phyloP scores from a whole-genome alignment of 495 filamentous ascomycete genomes.

The Lichina pygmaea region DNA sequence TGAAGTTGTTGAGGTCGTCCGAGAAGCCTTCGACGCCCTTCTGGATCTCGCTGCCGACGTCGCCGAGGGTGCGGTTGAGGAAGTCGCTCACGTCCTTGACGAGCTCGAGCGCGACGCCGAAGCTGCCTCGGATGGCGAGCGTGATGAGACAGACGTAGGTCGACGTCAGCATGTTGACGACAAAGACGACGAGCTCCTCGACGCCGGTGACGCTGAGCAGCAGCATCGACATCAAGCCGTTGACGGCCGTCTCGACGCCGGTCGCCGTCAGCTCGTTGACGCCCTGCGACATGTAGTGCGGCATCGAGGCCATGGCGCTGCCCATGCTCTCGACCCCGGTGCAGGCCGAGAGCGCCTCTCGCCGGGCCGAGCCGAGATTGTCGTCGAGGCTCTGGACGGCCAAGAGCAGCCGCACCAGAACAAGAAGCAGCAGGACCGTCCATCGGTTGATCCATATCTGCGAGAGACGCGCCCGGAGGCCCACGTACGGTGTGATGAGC shows the following conservation, averaged over 20 bases:
- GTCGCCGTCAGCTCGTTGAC: conserved; percentile 64
- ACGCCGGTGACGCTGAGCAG: conserved; percentile 54
- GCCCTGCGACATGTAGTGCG: conserved; percentile 67
- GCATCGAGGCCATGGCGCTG: conserved; percentile 92
- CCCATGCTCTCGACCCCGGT: conserved; percentile 81
- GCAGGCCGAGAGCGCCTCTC: conserved; percentile 65
- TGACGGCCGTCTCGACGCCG: conserved; percentile 50
- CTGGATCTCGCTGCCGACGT: conserved; percentile 33
- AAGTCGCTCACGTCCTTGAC: conserved; percentile 42
- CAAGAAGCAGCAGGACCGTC: conserved; percentile 70
- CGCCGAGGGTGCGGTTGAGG: conserved; percentile 44
- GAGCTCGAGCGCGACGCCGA: conserved; percentile 38
- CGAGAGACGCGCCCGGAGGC: conserved; percentile 65
- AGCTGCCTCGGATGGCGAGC: conserved; percentile 47
- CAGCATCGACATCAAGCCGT: conserved; percentile 48
- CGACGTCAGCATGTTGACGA: conserved; percentile 65
- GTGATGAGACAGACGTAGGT: conserved; percentile 74
- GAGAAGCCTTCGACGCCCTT: conserved; percentile 27
- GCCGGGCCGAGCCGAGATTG: conserved; percentile 46
- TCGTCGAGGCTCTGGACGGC: conserved; percentile 40
- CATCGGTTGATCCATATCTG: conserved; percentile 95
- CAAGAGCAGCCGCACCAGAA: conserved; percentile 56
- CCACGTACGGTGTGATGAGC: conserved; percentile 73
- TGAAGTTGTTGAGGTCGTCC: conserved; percentile 29
- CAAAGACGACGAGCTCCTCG: conserved; percentile 68